Base-by-base conservation (phyloP, 805 yeast genomes). In the Scheffersomyces stipitis region DNA sequence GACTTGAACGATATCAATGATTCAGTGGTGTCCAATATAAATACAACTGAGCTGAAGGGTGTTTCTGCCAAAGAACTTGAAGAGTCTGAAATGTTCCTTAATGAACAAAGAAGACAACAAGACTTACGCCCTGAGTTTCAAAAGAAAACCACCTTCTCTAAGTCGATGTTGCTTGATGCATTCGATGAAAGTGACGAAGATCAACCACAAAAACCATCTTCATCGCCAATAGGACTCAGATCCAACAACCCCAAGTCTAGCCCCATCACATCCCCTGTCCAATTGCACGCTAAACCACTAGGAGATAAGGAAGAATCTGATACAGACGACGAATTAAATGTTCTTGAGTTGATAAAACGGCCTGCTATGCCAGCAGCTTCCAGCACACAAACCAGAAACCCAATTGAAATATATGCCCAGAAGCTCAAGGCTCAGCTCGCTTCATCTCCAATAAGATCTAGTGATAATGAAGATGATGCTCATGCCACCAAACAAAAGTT, bases 321-420 rank as follows among this genome's bases (percentile, higher is more conserved):
- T n/a, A 16, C 14, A 4, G 20, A 18, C 7, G 16, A 15, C 7
- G 9, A 22, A 15, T 16, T 23, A 9, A 12, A 31, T n/a, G 14
- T 26, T 26, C 14, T 14, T 26, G 37, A 33, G 10, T 20, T 20
- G 24, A 7, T 20, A 7, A 20, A 20, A 7, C 7, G 10, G 10
- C 10, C 24, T 28, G 49, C 41, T 2, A 30, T 36, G 20, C 9
- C 8, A 13, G 17, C 5, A 13, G 22, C 28, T 16, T 10, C 15
- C 4, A 22, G 33, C 33, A 28, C 41, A 28, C 35, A 40, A 35
- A 14, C 38, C 29, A 55, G 50, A 24, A 52, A 55, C 33, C 72
- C 71, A 3, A 55, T 68, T 20, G 66, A 64, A 27, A 37, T 46
- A 13, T 69, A 69, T 42, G 69, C 70, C 15, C 56, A 56, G 30